phyloP scores from a whole-genome alignment of 2,329 filamentous ascomycete genomes.

The Scedosporium boydii region DNA sequence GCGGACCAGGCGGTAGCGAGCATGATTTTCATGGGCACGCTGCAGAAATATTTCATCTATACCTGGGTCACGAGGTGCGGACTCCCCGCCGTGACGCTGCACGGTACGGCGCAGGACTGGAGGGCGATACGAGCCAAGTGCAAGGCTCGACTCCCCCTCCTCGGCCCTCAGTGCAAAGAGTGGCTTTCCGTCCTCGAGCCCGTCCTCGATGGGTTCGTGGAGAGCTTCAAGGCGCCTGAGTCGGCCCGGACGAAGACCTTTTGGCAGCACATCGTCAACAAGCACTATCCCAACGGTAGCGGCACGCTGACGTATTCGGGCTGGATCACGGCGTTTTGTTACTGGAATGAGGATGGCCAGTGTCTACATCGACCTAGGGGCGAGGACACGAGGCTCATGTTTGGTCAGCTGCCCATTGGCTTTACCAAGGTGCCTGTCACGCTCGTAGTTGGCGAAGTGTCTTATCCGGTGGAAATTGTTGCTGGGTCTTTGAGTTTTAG shows the following conservation, averaged over 20 bases:
- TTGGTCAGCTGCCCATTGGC: constrained; percentile 22
- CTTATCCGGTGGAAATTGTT: not conserved
- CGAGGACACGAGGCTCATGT: constrained; percentile 16
- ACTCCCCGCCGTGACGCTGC: constrained; percentile 30
- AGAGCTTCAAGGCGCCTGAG: constrained; percentile 29
- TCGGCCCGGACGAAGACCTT: constrained; percentile 24
- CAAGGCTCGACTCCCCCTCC: constrained; percentile 30
- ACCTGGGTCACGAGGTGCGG: constrained; percentile 28
- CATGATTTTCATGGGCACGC: constrained; percentile 33
- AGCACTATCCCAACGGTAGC: constrained; percentile 17
- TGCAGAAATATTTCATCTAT: constrained; percentile 29
- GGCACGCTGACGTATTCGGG: constrained; percentile 31
- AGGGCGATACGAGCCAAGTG: constrained; percentile 23
- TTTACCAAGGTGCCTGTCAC: constrained; percentile 26
- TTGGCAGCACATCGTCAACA: constrained; percentile 32
- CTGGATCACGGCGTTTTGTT: constrained; percentile 39
- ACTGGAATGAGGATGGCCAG: constrained; percentile 28
- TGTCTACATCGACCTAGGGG: constrained; percentile 7
- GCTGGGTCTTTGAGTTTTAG: not conserved
- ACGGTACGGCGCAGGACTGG: constrained; percentile 30
- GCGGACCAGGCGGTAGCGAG: constrained; percentile 29
- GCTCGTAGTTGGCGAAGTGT: not conserved
- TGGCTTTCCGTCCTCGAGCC: constrained; percentile 31
- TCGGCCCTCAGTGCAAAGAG: constrained; percentile 29
- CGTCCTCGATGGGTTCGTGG: constrained; percentile 34